phyloP scores from a whole-genome alignment of 371 early-diverging fungal species.

The Lichtheimia ornata region DNA sequence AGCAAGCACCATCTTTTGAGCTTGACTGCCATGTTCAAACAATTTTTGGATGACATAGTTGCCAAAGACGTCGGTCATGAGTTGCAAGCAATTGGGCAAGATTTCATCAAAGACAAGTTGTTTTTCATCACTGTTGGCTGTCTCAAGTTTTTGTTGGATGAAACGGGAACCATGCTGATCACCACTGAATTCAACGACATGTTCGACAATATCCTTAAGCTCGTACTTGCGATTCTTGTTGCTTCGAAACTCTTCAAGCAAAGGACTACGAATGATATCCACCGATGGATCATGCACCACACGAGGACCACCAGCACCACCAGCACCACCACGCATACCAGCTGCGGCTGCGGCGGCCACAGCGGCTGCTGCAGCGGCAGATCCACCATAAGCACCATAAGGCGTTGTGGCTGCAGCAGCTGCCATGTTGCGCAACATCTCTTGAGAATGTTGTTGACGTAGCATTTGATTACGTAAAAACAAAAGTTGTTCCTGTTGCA shows the following conservation, averaged over 20 bases:
- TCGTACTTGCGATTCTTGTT: conserved; percentile 94
- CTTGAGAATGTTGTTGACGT: conserved; percentile 56
- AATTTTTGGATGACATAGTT: conserved; percentile 99
- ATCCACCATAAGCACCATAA: conserved; percentile 28
- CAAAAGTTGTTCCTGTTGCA: conserved; percentile 53
- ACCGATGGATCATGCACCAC: no score
- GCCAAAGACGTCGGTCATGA: conserved; percentile 99
- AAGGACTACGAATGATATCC: conserved; percentile 68
- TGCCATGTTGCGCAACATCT: conserved; percentile 5
- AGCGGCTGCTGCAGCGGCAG: conserved; percentile 23
- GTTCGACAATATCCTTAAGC: conserved; percentile 90
- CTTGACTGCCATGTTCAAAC: conserved; percentile 91
- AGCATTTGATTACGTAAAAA: conserved; percentile 50
- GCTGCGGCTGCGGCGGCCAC: conserved; percentile 7
- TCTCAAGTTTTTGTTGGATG: conserved; percentile 99
- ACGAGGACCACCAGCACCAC: no score
- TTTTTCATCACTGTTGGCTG: conserved; percentile 91
- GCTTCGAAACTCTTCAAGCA: conserved; percentile 93
- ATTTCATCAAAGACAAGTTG: conserved; percentile 97
- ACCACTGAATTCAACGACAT: conserved; percentile 96
- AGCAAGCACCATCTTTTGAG: conserved; percentile 87
- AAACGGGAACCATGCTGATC: conserved; percentile 99
- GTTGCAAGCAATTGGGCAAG: conserved; percentile 85
- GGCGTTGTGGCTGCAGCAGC: not conserved
- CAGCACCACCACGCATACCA: conserved; percentile 33